phyloP scores from a whole-genome alignment of 257 asterid species.

The Craterostigma plantagineum region DNA sequence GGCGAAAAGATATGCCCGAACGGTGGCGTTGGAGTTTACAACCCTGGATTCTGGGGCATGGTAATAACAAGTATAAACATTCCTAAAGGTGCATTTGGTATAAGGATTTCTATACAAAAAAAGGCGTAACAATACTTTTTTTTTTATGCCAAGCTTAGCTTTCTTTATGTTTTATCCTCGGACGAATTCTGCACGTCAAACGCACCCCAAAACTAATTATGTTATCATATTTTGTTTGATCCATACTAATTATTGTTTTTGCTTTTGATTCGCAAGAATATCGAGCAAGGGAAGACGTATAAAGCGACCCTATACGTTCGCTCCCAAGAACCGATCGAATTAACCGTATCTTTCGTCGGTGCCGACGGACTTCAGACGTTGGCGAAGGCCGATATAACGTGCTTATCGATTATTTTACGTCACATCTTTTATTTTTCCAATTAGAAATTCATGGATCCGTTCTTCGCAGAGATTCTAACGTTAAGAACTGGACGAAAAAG shows the following conservation, averaged over 20 bases:
- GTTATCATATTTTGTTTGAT: no score
- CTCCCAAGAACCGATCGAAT: slow-evolving; percentile 31
- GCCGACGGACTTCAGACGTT: slow-evolving; percentile 42
- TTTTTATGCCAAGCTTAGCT: no score
- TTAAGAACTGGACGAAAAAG: slow-evolving; percentile 47
- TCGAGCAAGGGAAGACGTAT: slow-evolving; percentile 60
- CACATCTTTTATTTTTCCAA: no score
- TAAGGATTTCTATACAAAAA: no score
- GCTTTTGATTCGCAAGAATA: slow-evolving; percentile 33
- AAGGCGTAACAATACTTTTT: no score
- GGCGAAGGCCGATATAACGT: slow-evolving; percentile 47
- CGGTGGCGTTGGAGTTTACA: slow-evolving; percentile 80
- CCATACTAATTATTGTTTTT: no score
- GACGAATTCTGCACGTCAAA: no score
- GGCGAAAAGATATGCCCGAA: slow-evolving; percentile 47
- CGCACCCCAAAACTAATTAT: no score
- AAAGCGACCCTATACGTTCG: slow-evolving; percentile 52
- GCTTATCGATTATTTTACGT: background rate
- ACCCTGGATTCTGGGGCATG: slow-evolving; percentile 98
- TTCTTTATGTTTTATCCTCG: no score
- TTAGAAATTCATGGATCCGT: no score
- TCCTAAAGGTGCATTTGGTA: background rate
- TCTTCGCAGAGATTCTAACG: slow-evolving; percentile 29
- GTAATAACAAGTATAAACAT: slow-evolving; percentile 18
- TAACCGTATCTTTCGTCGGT: slow-evolving; percentile 49